Base-by-base conservation (phyloP, 805 yeast species). In the Candida nonsorbophila region DNA sequence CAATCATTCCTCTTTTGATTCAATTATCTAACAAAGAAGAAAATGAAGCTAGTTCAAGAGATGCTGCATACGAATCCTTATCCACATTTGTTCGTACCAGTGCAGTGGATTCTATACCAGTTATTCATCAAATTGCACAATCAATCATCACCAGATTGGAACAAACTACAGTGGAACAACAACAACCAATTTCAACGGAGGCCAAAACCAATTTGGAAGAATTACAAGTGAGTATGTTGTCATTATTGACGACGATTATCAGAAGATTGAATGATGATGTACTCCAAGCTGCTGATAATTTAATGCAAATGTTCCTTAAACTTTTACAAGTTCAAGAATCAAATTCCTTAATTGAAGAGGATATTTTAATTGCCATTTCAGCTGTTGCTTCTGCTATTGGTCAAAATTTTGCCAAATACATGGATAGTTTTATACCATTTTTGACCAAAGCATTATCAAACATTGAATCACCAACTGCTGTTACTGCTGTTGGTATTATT, bases 61-160 rank as follows among this genome's bases (percentile, higher is more conserved):
- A 97, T 2, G 86, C 97, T n/a, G 94, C 97, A 2, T 92, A 86
- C 54, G 96, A 94, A 58, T 94, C 97, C 0, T 63, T 92, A 42
- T 79, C 95, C 2, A 70, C 90, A 0, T 64, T 88, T 49, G 95
- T 90, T 14, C 69, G 78, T 27, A 82, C 73, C 55, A 71, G 90
- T 47, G 77, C 94, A 5, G 69, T 67, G 25, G 84, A 76, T 46
- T 82, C 82, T 22, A 67, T 83, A 54, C 76, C 74, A 20, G 56
- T 77, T 14, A 79, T 88, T 20, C 79, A 82, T 37, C 67, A 70
- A 26, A 73, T 90, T 42, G 94, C 96, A 2, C 62, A 77, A 6
- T 88, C 81, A 43, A 78, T 81, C 15, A 67, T 90, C 49, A 61
- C 60, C 35, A 77, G 95, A 43, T 68, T 92, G 41, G 84, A 83